A percentile compares a stretch with the other conserved stretches of the same genome.
These are phyloP conservation scores for Oropetium thomaeum DNA, from an alignment of 176 grass and related monocot genomes.

Conservation along the genomic window DNA sequence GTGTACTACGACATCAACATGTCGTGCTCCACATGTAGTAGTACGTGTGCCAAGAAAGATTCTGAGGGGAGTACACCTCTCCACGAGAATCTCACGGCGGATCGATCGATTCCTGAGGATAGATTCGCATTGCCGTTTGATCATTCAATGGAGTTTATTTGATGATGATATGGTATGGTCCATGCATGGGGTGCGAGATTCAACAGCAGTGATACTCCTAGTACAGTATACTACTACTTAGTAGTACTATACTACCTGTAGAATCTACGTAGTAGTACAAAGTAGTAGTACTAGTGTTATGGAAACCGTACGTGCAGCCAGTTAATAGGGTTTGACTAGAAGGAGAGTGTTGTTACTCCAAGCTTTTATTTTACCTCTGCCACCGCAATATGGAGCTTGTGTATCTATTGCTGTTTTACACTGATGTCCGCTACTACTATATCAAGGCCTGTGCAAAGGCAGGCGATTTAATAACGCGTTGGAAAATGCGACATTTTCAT, in stretches of 20 bases:
- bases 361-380: constrained; percentile 13
- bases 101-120: not conserved
- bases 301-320: not conserved
- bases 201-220: not conserved
- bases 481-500: constrained; percentile 46
- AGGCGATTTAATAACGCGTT: constrained; percentile 40
- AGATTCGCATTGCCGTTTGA: not conserved
- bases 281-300: not conserved
- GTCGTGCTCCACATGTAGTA: not conserved
- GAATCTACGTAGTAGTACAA: not conserved
- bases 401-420: not conserved
- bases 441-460: constrained; percentile 14
- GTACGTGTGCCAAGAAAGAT: not conserved
- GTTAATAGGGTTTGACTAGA: constrained; percentile 42
- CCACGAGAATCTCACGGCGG: not conserved
- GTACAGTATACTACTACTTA: too few relatives aligned
- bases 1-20: not conserved
- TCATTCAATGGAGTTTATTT: not conserved
- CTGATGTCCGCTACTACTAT: not conserved
- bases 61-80: not conserved
- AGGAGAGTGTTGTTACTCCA: not conserved
- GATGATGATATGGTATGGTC: not conserved
- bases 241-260: not conserved
- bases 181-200: not conserved
- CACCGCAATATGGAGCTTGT: not conserved